Evolutionary conservation across 1,139 yeast species (phyloP).

Genomic region (Pichia sp.): DNA sequence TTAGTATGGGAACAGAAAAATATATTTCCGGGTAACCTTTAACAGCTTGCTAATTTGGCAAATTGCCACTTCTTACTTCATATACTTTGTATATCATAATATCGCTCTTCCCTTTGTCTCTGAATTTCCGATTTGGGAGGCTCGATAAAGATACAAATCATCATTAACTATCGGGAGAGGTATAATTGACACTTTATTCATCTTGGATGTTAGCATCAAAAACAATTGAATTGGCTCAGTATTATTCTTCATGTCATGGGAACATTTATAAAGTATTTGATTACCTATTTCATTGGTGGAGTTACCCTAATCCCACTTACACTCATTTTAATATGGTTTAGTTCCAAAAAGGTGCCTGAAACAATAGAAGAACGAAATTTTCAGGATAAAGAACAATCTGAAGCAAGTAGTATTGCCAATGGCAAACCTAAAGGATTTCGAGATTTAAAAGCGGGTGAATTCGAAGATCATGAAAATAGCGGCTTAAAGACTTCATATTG

Average conservation of each 20-base stretch:
- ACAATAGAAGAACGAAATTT: constrained; percentile 16
- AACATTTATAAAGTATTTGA: constrained; percentile 14
- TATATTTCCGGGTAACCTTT: not conserved
- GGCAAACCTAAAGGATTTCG: constrained; percentile 33
- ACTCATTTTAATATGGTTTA: constrained; percentile 33
- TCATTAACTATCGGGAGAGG: no score
- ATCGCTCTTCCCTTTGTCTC: no score
- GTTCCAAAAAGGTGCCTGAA: constrained; percentile 29
- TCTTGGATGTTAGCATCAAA: no score
- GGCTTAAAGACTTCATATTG: constrained; percentile 63
- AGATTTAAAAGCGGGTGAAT: constrained; percentile 50
- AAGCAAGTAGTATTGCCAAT: constrained; percentile 20
- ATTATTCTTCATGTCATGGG: no score
- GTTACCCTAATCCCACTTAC: constrained; percentile 65
- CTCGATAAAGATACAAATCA: no score
- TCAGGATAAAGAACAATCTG: constrained; percentile 20
- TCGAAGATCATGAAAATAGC: constrained; percentile 50
- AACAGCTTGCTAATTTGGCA: no score
- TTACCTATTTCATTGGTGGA: constrained; percentile 64
- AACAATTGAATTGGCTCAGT: no score
- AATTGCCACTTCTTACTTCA: no score
- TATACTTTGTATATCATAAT: no score
- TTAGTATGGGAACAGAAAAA: no score
- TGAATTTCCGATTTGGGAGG: no score
- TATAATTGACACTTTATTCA: no score